Evolutionary conservation across 2,329 filamentous ascomycete species (phyloP).

Genomic region (Pestalotiopsis sp.): DNA sequence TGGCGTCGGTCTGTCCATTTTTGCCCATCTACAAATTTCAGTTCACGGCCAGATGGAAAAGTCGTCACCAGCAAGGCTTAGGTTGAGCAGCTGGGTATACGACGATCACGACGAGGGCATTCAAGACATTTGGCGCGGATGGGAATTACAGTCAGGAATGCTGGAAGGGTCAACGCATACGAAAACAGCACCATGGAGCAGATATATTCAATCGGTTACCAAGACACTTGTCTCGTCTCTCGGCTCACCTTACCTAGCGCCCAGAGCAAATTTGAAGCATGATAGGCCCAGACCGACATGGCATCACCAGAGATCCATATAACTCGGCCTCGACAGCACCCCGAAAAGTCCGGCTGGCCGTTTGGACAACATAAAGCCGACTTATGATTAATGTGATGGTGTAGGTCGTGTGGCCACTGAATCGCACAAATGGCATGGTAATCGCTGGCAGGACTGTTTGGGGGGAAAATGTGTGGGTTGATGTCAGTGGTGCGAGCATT

Average conservation of each 20-base stretch:
- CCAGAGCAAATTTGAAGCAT: background rate
- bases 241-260: background rate
- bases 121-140: background rate
- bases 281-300: background rate
- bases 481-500: background rate
- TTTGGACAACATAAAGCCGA: background rate
- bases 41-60: no score
- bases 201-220: background rate
- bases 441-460: background rate
- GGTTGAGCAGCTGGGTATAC: background rate
- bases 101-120: background rate
- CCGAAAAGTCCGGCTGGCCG: slow-evolving; percentile 1
- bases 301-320: background rate
- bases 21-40: background rate
- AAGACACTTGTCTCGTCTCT: background rate
- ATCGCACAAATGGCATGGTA: background rate
- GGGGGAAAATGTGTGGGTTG: background rate
- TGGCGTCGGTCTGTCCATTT: slow-evolving; percentile 30
- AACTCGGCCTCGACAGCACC: background rate
- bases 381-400: background rate
- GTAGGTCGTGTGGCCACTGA: background rate
- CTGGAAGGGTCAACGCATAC: background rate
- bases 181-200: background rate
- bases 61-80: background rate
- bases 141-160: background rate